Evolutionary conservation across 306 rosid genomes (phyloP).

Genomic region (Myrica gale): DNA sequence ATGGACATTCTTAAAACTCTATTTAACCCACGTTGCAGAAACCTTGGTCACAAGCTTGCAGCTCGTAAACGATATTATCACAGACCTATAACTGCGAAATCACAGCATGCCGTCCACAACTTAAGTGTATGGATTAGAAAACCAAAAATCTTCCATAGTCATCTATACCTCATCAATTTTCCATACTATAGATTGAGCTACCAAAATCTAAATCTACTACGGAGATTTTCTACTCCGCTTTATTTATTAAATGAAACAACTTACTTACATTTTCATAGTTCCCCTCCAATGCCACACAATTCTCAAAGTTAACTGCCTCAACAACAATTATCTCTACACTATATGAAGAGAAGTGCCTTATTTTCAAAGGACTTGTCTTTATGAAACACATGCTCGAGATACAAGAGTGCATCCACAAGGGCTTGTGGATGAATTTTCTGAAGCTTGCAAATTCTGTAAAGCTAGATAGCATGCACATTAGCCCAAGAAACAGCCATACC

Average conservation of each 20-base stretch:
- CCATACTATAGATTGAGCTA: neutral
- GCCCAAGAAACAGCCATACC: slow-evolving; percentile 31
- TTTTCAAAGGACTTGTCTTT: neutral
- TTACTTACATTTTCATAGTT: neutral
- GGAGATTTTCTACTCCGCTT: neutral
- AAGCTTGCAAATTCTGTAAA: neutral
- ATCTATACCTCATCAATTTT: neutral
- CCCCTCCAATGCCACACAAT: neutral
- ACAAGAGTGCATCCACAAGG: neutral
- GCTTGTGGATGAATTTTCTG: neutral
- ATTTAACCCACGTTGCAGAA: neutral
- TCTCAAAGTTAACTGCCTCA: neutral
- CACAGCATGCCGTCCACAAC: neutral
- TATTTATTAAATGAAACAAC: neutral
- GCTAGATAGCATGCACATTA: neutral
- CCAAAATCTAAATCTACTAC: neutral
- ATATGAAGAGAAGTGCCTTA: neutral
- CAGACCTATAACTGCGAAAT: neutral
- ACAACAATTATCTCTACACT: neutral
- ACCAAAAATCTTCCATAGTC: neutral
- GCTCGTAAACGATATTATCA: neutral
- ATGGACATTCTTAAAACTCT: neutral
- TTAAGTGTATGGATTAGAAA: neutral
- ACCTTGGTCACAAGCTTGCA: neutral
- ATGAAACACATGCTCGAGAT: neutral